phyloP scores from a whole-genome alignment of 306 rosid genomes.

The Glycine tomentella region DNA sequence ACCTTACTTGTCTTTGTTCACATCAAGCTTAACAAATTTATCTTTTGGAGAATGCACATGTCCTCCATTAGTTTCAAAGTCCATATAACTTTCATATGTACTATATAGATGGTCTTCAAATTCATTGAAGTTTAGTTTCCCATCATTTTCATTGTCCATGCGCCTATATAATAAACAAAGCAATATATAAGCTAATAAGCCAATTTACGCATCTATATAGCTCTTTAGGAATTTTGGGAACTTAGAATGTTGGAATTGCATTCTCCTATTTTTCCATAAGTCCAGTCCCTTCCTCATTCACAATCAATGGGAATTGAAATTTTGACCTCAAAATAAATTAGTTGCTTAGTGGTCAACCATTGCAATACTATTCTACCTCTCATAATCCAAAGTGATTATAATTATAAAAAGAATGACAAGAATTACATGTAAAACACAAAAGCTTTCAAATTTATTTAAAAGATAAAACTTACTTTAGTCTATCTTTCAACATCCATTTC shows the following conservation, averaged over 20 bases:
- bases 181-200: not conserved
- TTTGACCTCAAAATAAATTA: not conserved
- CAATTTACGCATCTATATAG: not conserved
- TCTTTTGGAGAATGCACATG: constrained; percentile 49
- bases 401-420: not conserved
- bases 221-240: not conserved
- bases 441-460: not conserved
- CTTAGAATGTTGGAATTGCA: not conserved
- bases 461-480: constrained; percentile 55
- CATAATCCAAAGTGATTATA: not conserved
- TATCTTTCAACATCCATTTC: constrained; percentile 70
- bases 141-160: constrained; percentile 64
- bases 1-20: constrained; percentile 67
- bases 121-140: constrained; percentile 66
- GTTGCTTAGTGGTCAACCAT: too few species aligned
- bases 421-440: not conserved
- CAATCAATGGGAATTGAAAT: not conserved
- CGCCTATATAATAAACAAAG: constrained; percentile 49
- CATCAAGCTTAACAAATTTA: constrained; percentile 70
- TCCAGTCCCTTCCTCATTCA: not conserved
- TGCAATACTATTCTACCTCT: not conserved
- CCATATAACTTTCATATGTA: constrained; percentile 60
- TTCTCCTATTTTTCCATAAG: too few species aligned
- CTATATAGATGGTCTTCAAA: constrained; percentile 55
- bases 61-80: constrained; percentile 58